Evolutionary conservation across 306 rosid species (phyloP), one percentile per base, ranked within the genome.

Genomic region (Cicer arietinum): DNA sequence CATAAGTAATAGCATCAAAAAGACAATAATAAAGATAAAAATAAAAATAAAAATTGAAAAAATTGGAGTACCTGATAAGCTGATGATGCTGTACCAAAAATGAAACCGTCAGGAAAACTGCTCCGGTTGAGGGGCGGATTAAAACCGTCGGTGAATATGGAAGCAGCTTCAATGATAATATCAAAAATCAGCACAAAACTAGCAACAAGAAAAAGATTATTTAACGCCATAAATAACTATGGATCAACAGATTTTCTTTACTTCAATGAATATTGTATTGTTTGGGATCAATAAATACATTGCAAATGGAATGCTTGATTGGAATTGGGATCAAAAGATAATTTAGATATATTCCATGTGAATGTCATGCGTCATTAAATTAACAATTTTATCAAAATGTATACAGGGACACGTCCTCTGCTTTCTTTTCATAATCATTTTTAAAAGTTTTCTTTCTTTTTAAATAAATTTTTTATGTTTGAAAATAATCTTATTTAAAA

Each of bases 51-150:
- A 20, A 8, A 56, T 20, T 57, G 40, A 57, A 57, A 22, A 9
- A 6, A 10, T 6, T 58, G 17, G 10, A 35, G 43, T 69, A 79
- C 82, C 79, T 79, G 83, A 63, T 79, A 79, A 53, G 79, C 44
- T 45, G 83, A 54, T 17, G 83, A 72, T 50, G 69, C 79, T 72
- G 83, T 64, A 1, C 83, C 83, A 73, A 73, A 79, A 53, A 79
- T 54, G 68, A 79, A 79, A 73, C 69, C 83, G 5, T 65, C 10
- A 7, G 83, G 83, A 73, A 79, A 79, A 79, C 79, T 72, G 8
- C 39, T 64, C 0, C 83, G 17, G 39, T 79, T 65, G 7, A 73
- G 20, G 17, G 69, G 25, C 10, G 66, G 16, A 8, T 5, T 22
- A 14, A 7, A 30, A 11, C 51, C 44, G 3, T 63, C 47, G 47